Base-by-base conservation (phyloP, 169 alveolate genomes). In the Besnoitia besnoiti region DNA sequence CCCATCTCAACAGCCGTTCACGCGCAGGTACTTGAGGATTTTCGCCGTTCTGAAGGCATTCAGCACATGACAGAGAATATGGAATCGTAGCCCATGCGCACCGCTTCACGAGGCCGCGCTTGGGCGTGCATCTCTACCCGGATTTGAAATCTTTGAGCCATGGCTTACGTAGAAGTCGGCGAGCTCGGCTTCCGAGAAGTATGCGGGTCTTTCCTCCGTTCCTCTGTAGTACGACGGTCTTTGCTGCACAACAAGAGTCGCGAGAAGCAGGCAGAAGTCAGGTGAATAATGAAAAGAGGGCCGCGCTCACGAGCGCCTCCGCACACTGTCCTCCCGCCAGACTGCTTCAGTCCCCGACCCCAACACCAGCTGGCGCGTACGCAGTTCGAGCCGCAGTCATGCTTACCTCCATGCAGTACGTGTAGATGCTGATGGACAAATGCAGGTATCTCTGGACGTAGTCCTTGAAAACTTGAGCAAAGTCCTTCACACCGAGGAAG, bases 401-500 rank as follows among this genome's bases (percentile, higher is more conserved):
- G 12, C 67, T 39, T 73, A 73, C 82, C 82, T 73, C 16, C 16
- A 19, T 1, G 82, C 82, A 73, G 46, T 73, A 73, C 44, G 39
- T 35, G 39, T 35, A 8, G 46, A 73, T 73, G 14, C 46, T 42
- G 27, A 42, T 27, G 7, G 87, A 7, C 21, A 77, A 35, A 0
- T 35, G 39, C 27, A 49, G 51, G 39, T 91, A 91, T 33, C 80
- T 42, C 30, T 73, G 33, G 75, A 91, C 4, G 79, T 55, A 44
- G 51, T 10, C 44, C 62, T 51, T 61, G 91, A 91, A 91, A 2
- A 89, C 87, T 4, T 85, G 88, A 44, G 88, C 88, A 61, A 91
- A 91, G 80, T 91, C 94, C 62, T 80, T 80, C 0, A 89, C 73
- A 21, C 94, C 94, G 5, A 91, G 61, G 77, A 80, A 91, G 30